Evolutionary conservation across 208 protist genomes (phyloP).

Genomic region (Trypanosoma rangeli): DNA sequence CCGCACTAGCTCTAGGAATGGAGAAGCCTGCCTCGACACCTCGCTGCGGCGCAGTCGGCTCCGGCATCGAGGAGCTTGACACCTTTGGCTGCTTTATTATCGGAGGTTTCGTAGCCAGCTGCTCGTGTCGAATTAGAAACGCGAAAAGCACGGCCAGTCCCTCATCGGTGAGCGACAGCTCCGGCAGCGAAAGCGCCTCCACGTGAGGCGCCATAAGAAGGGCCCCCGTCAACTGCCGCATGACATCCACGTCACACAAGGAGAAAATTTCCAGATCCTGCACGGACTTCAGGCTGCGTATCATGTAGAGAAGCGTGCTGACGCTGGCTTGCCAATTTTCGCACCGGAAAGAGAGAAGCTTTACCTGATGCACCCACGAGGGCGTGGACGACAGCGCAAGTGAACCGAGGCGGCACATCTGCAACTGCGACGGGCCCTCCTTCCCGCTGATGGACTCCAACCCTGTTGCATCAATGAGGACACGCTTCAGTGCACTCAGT

Average conservation of each 20-base stretch:
- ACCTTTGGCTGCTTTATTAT: not conserved
- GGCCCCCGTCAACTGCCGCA: constrained; percentile 30
- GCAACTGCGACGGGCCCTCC: not conserved
- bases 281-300: constrained; percentile 15
- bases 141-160: constrained; percentile 27
- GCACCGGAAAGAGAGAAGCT: constrained; percentile 24
- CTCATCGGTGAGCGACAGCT: constrained; percentile 29
- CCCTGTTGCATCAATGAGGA: constrained; percentile 6
- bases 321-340: constrained; percentile 22
- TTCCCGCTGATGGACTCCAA: not conserved
- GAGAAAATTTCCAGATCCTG: constrained; percentile 26
- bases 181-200: constrained; percentile 27
- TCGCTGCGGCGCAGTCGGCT: not conserved
- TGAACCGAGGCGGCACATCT: not conserved
- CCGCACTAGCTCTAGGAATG: not conserved
- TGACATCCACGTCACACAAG: constrained; percentile 5
- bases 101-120: not conserved
- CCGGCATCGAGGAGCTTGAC: not conserved
- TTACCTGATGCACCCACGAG: constrained; percentile 18
- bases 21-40: not conserved
- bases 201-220: constrained; percentile 31
- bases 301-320: constrained; percentile 11
- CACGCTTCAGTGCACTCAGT: constrained; percentile 21
- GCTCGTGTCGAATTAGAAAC: constrained; percentile 20
- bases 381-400: not conserved